These are phyloP conservation scores for Penicillium sp. DNA, from an alignment of 2,329 filamentous ascomycete genomes.

Conservation along the genomic window DNA sequence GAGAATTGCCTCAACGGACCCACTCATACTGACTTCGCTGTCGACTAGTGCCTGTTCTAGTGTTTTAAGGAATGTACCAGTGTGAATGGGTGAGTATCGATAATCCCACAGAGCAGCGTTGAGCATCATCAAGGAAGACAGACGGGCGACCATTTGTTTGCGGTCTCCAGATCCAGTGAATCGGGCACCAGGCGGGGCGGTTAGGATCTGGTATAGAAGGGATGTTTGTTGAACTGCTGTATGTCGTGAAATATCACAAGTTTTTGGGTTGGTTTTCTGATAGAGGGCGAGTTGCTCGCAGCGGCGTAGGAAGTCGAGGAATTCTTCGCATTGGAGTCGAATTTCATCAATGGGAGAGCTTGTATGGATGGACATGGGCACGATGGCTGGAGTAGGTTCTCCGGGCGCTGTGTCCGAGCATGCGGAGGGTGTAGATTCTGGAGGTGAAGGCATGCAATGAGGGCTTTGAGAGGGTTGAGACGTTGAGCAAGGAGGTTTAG, in stretches of 20 bases:
- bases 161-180: conserved; percentile 45
- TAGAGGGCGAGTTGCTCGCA: conserved; percentile 45
- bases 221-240: conserved; percentile 39
- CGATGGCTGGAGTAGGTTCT: conserved; percentile 7
- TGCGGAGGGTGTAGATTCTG: conserved; percentile 27
- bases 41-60: conserved; percentile 40
- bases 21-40: conserved; percentile 45
- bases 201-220: conserved; percentile 43
- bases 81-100: conserved; percentile 37
- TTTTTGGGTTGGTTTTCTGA: conserved; percentile 31
- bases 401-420: conserved; percentile 20
- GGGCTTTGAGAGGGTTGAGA: conserved; percentile 15
- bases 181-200: conserved; percentile 40
- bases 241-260: conserved; percentile 29
- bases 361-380: background rate
- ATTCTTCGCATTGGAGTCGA: conserved; percentile 44
- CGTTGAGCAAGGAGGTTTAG: conserved; percentile 9
- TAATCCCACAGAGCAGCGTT: conserved; percentile 52
- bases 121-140: conserved; percentile 45
- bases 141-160: conserved; percentile 48
- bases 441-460: conserved; percentile 32
- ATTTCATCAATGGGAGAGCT: conserved; percentile 40
- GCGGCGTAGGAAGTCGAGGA: conserved; percentile 47
- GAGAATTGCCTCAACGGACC: conserved; percentile 48
- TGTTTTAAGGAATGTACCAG: conserved; percentile 42